Percentiles rank a stretch among this genome's conserved stretches.
phyloP scores from a whole-genome alignment of 202 grass and related monocot genomes.

The Cymbopogon flexuosus region DNA sequence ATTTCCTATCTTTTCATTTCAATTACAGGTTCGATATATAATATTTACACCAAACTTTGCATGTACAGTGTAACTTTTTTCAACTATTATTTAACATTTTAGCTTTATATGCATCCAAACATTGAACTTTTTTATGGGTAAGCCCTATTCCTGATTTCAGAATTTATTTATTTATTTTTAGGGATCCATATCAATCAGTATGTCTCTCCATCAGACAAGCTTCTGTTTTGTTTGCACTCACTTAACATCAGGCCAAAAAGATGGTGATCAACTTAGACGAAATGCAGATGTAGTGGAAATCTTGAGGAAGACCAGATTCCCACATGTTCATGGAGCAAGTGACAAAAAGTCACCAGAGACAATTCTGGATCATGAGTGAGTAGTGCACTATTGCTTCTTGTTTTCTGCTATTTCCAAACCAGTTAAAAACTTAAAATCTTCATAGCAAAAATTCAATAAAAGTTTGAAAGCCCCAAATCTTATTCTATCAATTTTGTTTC shows the following conservation, averaged over 20 bases:
- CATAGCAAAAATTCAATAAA: not conserved
- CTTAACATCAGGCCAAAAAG: slow-evolving; percentile 92
- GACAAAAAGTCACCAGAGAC: slow-evolving; percentile 68
- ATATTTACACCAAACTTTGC: not conserved
- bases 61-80: not conserved
- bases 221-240: slow-evolving; percentile 97
- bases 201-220: slow-evolving; percentile 89
- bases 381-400: not conserved
- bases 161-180: not conserved
- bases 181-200: slow-evolving; percentile 97
- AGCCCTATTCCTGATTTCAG: not conserved
- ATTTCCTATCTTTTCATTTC: not conserved
- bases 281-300: slow-evolving; percentile 89
- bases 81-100: not conserved
- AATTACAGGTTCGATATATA: not conserved
- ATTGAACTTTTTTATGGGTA: not conserved
- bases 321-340: slow-evolving; percentile 52
- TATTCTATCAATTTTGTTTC: not conserved
- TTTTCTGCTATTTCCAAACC: not conserved
- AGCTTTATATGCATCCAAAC: not conserved
- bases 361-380: slow-evolving; percentile 94
- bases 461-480: not conserved
- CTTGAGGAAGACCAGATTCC: slow-evolving; percentile 88
- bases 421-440: not conserved
- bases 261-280: slow-evolving; percentile 81